Evolutionary conservation across 371 early-diverging fungal species (phyloP).

Genomic region (Rhizopus stolonifer): DNA sequence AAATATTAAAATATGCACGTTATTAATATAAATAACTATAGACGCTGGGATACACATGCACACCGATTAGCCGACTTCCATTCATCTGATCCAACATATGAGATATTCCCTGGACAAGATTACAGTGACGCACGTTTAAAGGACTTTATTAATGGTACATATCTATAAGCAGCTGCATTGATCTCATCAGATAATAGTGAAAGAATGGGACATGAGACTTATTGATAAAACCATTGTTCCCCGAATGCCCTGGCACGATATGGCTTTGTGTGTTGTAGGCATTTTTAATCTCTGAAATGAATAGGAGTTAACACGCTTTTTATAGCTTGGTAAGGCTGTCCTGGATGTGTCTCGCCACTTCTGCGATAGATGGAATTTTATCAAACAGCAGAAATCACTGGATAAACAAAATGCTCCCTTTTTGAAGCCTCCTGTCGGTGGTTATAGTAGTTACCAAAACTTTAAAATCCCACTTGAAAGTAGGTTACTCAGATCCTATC

Average conservation of each 20-base stretch:
- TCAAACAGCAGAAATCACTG: conserved; percentile 57
- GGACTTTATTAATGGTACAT: conserved; percentile 77
- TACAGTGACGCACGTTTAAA: conserved; percentile 88
- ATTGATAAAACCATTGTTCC: conserved; percentile 65
- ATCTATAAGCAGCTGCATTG: too few species aligned
- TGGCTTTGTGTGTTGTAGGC: conserved; percentile 69
- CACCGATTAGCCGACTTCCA: conserved; percentile 55
- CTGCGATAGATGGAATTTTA: conserved; percentile 91
- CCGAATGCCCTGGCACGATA: conserved; percentile 98
- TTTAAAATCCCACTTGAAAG: conserved; percentile 30
- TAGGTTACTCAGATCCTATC: conserved; percentile 22
- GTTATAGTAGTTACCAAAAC: conserved; percentile 34
- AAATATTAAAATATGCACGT: too few species aligned
- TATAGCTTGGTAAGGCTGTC: conserved; percentile 67
- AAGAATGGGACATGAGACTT: conserved; percentile 55
- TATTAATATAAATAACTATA: too few species aligned
- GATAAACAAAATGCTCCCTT: conserved; percentile 39
- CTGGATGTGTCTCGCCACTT: conserved; percentile 89
- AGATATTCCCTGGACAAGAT: conserved; percentile 73
- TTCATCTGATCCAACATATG: conserved; percentile 24
- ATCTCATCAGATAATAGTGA: conserved; percentile 53
- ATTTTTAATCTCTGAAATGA: not conserved
- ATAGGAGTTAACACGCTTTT: not conserved
- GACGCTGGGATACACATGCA: conserved; percentile 78
- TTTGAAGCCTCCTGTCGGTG: conserved; percentile 47